phyloP scores from a whole-genome alignment of 2,329 filamentous ascomycete species.

The Hypoxylon sp. region DNA sequence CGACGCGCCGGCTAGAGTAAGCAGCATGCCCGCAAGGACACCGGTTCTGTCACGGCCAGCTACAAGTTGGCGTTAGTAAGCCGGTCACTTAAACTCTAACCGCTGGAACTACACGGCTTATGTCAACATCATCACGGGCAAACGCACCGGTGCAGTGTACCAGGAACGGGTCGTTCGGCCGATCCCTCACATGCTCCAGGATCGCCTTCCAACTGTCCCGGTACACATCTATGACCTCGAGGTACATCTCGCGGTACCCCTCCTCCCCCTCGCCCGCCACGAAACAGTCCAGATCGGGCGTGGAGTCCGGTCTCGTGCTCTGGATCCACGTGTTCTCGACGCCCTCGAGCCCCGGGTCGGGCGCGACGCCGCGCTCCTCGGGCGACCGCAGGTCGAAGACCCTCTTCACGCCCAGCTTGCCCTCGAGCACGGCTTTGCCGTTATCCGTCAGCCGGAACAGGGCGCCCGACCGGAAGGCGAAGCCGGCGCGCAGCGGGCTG shows the following conservation, averaged over 20 bases:
- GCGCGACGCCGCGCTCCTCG: conserved; percentile 56
- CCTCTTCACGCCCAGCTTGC: conserved; percentile 55
- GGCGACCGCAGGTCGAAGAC: conserved; percentile 65
- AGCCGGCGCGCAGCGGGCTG: conserved; percentile 56
- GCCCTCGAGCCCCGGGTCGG: conserved; percentile 59
- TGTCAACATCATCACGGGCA: not conserved
- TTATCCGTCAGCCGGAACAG: conserved; percentile 53
- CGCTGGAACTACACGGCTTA: not conserved
- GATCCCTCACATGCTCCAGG: conserved; percentile 62
- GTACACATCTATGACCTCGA: conserved; percentile 60
- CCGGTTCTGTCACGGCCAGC: conserved; percentile 68
- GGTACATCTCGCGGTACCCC: conserved; percentile 61
- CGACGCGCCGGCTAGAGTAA: conserved; percentile 61
- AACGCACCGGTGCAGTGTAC: conserved; percentile 67
- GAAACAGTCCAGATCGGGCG: conserved; percentile 57
- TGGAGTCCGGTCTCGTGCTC: conserved; percentile 52
- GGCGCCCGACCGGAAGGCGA: conserved; percentile 61
- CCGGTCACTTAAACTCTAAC: conserved; percentile 2
- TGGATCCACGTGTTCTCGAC: conserved; percentile 61
- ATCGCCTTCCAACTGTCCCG: conserved; percentile 57
- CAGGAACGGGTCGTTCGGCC: conserved; percentile 58
- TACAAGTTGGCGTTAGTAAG: conserved; percentile 42
- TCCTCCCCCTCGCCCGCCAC: conserved; percentile 58
- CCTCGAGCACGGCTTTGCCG: conserved; percentile 54
- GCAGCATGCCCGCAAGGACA: conserved; percentile 62